These are phyloP conservation scores for Cyclocybe cylindracea DNA, from an alignment of 768 basidiomycete genomes.

Conservation along the genomic window DNA sequence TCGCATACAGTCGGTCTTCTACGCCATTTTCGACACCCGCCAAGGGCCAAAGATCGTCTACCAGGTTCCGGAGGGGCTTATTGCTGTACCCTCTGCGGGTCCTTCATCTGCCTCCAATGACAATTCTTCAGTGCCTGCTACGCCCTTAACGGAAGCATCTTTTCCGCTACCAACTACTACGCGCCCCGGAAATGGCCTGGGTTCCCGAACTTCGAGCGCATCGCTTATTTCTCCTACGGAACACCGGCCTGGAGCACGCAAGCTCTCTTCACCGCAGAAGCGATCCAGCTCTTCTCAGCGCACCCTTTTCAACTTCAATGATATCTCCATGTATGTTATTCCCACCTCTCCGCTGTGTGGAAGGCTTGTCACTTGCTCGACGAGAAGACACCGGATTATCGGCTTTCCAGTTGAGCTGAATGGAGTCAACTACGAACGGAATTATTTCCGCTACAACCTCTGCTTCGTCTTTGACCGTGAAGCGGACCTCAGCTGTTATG, in stretches of 20 bases:
- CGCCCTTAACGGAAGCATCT: slow-evolving; percentile 36
- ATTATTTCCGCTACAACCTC: slow-evolving; percentile 91
- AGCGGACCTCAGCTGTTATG: slow-evolving; percentile 93
- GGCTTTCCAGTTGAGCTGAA: slow-evolving; percentile 86
- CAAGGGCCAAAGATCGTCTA: slow-evolving; percentile 89
- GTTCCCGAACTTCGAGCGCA: slow-evolving; percentile 54
- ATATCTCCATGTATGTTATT: slow-evolving; percentile 93
- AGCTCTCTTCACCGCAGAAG: slow-evolving; percentile 44
- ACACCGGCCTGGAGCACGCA: slow-evolving; percentile 40
- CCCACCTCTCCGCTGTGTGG: slow-evolving; percentile 86
- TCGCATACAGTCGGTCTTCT: slow-evolving; percentile 86
- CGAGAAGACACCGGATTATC: slow-evolving; percentile 80
- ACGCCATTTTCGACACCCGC: slow-evolving; percentile 85
- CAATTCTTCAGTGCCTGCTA: slow-evolving; percentile 37
- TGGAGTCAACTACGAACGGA: slow-evolving; percentile 70
- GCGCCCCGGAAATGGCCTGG: slow-evolving; percentile 26
- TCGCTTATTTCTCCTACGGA: slow-evolving; percentile 49
- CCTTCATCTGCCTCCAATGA: slow-evolving; percentile 18
- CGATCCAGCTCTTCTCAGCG: slow-evolving; percentile 51
- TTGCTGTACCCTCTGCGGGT: slow-evolving; percentile 47
- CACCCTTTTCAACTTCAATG: slow-evolving; percentile 82
- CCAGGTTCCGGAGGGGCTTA: slow-evolving; percentile 93
- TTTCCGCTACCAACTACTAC: slow-evolving; percentile 21
- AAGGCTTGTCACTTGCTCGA: slow-evolving; percentile 84
- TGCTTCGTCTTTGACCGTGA: slow-evolving; percentile 95